phyloP scores from a whole-genome alignment of 768 basidiomycete species.

The Candolleomyces efflorescens region DNA sequence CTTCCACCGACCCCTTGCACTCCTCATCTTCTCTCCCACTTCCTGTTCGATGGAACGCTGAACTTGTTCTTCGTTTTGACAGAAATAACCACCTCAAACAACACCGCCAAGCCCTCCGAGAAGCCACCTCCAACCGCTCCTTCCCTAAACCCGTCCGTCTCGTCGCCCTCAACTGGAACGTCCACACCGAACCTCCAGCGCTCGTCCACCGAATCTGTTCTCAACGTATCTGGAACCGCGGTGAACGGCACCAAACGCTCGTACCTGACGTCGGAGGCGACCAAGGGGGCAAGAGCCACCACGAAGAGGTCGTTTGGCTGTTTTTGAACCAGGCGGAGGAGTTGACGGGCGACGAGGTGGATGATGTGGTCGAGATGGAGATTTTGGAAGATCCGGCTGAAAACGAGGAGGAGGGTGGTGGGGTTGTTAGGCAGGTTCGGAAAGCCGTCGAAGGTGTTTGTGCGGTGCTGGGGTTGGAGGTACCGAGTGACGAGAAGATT shows the following conservation, averaged over 20 bases:
- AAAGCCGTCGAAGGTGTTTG: slow-evolving; percentile 54
- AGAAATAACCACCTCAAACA: slow-evolving; percentile 86
- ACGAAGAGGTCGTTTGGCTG: slow-evolving; percentile 80
- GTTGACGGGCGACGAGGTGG: slow-evolving; percentile 57
- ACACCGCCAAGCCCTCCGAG: slow-evolving; percentile 71
- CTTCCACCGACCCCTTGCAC: too few species aligned
- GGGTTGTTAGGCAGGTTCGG: slow-evolving; percentile 46
- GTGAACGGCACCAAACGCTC: slow-evolving; percentile 83
- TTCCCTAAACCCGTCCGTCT: slow-evolving; percentile 51
- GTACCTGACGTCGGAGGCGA: slow-evolving; percentile 40
- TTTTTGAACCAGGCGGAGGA: slow-evolving; percentile 68
- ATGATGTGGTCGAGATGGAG: slow-evolving; percentile 64
- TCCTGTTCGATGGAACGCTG: background rate
- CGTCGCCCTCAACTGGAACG: slow-evolving; percentile 77
- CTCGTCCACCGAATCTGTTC: slow-evolving; percentile 72
- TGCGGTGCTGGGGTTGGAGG: slow-evolving; percentile 23
- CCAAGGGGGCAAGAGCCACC: slow-evolving; percentile 31
- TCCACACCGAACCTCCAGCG: slow-evolving; percentile 48
- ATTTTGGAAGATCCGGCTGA: slow-evolving; percentile 26
- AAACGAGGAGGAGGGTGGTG: background rate
- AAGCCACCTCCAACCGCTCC: slow-evolving; percentile 41
- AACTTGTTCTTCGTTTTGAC: background rate
- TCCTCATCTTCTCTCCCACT: too few species aligned
- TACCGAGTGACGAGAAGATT: slow-evolving; percentile 54
- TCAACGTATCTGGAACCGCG: slow-evolving; percentile 70